Evolutionary conservation across 192 early-diverging fungal species (phyloP), one percentile per base, ranked within the genome.

Genomic region (Gigaspora rosea): DNA sequence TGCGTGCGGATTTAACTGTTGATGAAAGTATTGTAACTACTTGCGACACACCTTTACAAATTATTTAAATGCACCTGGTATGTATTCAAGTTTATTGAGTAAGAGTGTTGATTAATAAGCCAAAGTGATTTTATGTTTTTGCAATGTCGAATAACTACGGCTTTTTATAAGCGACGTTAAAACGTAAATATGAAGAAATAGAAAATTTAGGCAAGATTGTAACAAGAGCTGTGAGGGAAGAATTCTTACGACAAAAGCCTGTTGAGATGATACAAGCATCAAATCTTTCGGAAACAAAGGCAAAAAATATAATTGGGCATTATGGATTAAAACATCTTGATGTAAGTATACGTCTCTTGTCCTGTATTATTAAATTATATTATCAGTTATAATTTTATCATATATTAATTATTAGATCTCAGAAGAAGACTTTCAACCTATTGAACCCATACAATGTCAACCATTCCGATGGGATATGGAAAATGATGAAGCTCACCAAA

Each of bases 21-120:
- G 61, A 62, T 4, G 2, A 4, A 0, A 62, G 61, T 4, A 16
- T 62, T 62, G 3, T 10, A 3, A 62, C 10, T 62, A 33, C 10
- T 4, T 9, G 33, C n/a, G n/a, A 33, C 6, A 10, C 61, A 62
- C 4, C 61, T 62, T n/a, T 62, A 62, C 61, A 62, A 62, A n/a
- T 62, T n/a, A 62, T 68, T n/a, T 68, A 68, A 68, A 68, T 68
- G 2, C 66, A n/a, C n/a, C n/a, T n/a, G n/a, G n/a, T n/a, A n/a
- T n/a, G n/a, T n/a, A n/a, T n/a, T n/a, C n/a, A n/a, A 51, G 50
- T 51, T 51, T 51, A 51, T 68, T 4, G 5, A 35, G 41, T 35
- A 68, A 47, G 2, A 36, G 66, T 2, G 66, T 15, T 36, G 66
- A 47, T 48, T 68, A 48, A 48, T 35, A 5, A 35, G 36, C 32